Conservation (phyloP, 148 eudicot species). For the Salicornia ramosissima region DNA sequence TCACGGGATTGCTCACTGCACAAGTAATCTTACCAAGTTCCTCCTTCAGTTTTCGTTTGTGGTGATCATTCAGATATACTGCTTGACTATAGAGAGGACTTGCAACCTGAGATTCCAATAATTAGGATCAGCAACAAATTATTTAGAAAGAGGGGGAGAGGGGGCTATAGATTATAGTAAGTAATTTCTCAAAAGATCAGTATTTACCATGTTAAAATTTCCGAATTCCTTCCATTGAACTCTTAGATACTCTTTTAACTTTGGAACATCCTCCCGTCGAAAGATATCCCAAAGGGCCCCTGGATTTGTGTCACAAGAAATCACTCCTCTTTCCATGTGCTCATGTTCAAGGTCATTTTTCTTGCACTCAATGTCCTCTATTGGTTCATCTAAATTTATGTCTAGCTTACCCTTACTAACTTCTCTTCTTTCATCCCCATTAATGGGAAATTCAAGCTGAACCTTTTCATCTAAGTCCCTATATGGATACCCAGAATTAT, state of each 20-base stretch:
- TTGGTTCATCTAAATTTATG: conserved; percentile 32
- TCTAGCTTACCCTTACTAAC: conserved; percentile 36
- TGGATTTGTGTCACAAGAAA: conserved; percentile 28
- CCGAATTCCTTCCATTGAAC: conserved; percentile 50
- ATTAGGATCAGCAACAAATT: conserved; percentile 20
- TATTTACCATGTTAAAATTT: conserved; percentile 25
- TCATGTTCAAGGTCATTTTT: conserved; percentile 35
- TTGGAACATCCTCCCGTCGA: conserved; percentile 74
- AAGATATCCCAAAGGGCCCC: conserved; percentile 94
- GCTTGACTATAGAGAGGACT: conserved; percentile 48
- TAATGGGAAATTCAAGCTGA: conserved; percentile 27
- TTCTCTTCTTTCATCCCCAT: conserved; percentile 30
- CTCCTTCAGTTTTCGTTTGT: conserved; percentile 68
- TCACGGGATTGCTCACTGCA: conserved; percentile 3
- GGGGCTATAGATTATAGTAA: too few species aligned
- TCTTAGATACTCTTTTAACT: conserved; percentile 55
- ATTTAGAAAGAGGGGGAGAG: conserved; percentile 14
- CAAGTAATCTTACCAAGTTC: conserved; percentile 59
- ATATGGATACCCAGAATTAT: conserved; percentile 29
- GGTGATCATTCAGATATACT: conserved; percentile 56
- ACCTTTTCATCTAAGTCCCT: conserved; percentile 30
- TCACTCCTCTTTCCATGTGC: conserved; percentile 22
- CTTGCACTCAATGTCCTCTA: conserved; percentile 31
- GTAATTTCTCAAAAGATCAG: conserved; percentile 24
- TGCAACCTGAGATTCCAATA: conserved; percentile 43